Evolutionary conservation across 1,284 basidiomycete genomes (phyloP), one percentile per base, ranked within the genome.

Genomic region (Malassezia sympodialis): DNA sequence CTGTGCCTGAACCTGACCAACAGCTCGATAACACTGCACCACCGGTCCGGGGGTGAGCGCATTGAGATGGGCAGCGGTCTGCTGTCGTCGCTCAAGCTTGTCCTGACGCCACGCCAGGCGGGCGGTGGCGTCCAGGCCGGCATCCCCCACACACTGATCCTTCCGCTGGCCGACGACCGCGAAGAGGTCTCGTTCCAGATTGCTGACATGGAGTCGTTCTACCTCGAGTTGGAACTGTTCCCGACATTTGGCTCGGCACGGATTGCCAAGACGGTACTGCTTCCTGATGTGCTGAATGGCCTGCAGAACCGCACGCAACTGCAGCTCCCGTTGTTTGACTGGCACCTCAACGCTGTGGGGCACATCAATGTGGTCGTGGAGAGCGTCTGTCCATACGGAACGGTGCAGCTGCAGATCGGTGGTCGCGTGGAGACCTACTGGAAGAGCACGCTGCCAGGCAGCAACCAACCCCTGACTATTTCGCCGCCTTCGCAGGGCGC

Each of bases 161-260:
- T 74, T 17, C 90, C 93, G 1, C 82, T 90, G 40, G 81, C 82
- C 23, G 84, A 87, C 63, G 84, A 86, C 59, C 80, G 83, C 58
- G 88, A 89, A 67, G 82, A 85, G 4, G 90, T 96, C 69, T 81
- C 84, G 7, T 96, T 98, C 79, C 93, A 96, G 76, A 83, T 89
- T 72, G 83, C 74, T 79, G 81, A 71, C 61, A 76, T 93, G 19
- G 82, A 84, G 49, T 80, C 81, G 32, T 82, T 96, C 57, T 83
- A 84, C 1, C 78, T 99, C 64, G 89, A 96, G 74, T 88, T 96
- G 73, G 96, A 93, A 35, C 79, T 98, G 24, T 96, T 93, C 78
- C 94, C 94, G 8, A 96, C 89, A 59, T 98, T 98, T 76, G 94
- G 94, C n/a, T 91, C 89, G 28, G 93, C 90, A 76, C 88, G 91